These are phyloP conservation scores for Candida saitoana DNA, from an alignment of 805 yeast genomes.

Conservation along the genomic window DNA sequence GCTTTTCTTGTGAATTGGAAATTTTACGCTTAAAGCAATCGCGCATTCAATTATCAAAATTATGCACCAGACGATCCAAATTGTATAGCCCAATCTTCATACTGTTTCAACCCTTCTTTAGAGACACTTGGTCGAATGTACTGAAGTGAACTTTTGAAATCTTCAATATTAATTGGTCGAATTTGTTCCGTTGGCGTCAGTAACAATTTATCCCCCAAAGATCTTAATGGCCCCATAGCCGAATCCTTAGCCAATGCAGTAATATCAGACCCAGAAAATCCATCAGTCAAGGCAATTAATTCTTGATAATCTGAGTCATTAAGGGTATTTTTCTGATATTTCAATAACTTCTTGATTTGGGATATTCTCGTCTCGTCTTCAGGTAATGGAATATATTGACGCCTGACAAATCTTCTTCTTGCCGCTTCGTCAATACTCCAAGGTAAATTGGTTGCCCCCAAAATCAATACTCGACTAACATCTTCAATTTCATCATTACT, in stretches of 20 bases:
- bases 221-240: slow-evolving; percentile 95
- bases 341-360: slow-evolving; percentile 64
- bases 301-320: slow-evolving; percentile 57
- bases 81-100: slow-evolving; percentile 83
- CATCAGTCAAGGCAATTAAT: slow-evolving; percentile 65
- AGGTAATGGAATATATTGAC: slow-evolving; percentile 93
- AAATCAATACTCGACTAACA: slow-evolving; percentile 66
- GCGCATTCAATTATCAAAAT: too few species aligned
- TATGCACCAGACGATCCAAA: slow-evolving; percentile 88
- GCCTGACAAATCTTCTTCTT: slow-evolving; percentile 81
- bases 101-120: slow-evolving; percentile 67
- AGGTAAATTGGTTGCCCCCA: slow-evolving; percentile 94
- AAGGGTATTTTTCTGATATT: slow-evolving; percentile 69
- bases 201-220: slow-evolving; percentile 79
- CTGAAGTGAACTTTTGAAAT: slow-evolving; percentile 70
- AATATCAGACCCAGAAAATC: slow-evolving; percentile 87
- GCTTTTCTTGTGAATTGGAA: too few species aligned
- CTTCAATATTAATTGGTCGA: slow-evolving; percentile 67
- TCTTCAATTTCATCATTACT: slow-evolving; percentile 38
- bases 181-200: slow-evolving; percentile 67
- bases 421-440: slow-evolving; percentile 99
- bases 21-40: too few species aligned
- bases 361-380: slow-evolving; percentile 74
- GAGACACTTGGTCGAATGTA: slow-evolving; percentile 88
- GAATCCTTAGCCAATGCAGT: slow-evolving; percentile 94